These are phyloP conservation scores for Leccinum broughii DNA, from an alignment of 768 basidiomycete species.

Conservation along the genomic window DNA sequence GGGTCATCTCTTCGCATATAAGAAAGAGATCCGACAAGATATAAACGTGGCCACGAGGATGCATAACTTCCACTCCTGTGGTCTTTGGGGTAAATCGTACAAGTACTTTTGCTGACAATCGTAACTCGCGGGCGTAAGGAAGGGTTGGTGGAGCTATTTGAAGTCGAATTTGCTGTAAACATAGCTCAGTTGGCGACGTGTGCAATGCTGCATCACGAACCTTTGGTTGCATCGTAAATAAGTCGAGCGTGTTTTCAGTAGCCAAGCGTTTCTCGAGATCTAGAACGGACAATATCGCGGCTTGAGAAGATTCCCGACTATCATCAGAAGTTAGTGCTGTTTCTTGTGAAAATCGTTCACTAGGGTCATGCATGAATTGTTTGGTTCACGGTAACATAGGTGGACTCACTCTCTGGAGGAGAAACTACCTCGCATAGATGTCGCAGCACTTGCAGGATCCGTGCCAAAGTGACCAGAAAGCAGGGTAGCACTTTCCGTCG, in stretches of 20 bases:
- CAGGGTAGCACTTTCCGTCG: constrained; percentile 5
- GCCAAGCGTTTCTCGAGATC: constrained; percentile 82
- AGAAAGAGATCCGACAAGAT: constrained; percentile 93
- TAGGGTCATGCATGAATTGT: constrained; percentile 28
- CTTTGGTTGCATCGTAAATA: constrained; percentile 95
- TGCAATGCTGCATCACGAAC: constrained; percentile 39
- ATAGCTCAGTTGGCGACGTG: constrained; percentile 6
- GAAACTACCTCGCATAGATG: constrained; percentile 53
- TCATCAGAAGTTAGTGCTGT: constrained; percentile 54
- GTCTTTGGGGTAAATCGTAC: constrained; percentile 78
- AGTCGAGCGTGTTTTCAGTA: constrained; percentile 79
- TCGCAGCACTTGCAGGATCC: constrained; percentile 44
- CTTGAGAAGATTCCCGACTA: constrained; percentile 52
- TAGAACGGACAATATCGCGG: constrained; percentile 56
- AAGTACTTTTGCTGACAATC: constrained; percentile 67
- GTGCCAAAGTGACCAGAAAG: constrained; percentile 25
- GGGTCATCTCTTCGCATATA: constrained; percentile 81
- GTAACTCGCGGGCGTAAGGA: constrained; percentile 75
- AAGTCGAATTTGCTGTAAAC: constrained; percentile 73
- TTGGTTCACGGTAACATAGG: not conserved
- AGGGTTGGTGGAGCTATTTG: constrained; percentile 85
- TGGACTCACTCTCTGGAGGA: constrained; percentile 55
- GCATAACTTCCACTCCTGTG: constrained; percentile 73
- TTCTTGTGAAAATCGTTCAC: constrained; percentile 62
- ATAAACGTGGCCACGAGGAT: constrained; percentile 78